Conservation (phyloP, 257 asterid genomes). For the Capsicum pubescens region DNA sequence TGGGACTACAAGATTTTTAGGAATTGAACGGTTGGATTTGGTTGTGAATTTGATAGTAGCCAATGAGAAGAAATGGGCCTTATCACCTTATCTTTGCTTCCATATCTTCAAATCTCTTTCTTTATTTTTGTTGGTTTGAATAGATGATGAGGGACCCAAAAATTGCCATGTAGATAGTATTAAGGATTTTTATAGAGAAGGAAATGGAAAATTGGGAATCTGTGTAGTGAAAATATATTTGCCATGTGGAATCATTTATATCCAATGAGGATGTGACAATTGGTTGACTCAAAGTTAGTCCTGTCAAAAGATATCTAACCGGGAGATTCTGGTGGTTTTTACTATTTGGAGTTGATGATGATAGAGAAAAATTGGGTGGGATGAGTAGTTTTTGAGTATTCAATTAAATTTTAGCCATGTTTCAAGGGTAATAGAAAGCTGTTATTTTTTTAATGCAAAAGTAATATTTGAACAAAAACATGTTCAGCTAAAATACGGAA, state of each 20-base stretch:
- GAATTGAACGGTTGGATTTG: constrained; percentile 54
- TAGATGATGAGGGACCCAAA: constrained; percentile 46
- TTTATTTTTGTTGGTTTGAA: constrained; percentile 53
- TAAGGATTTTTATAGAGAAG: background rate
- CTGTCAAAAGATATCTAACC: constrained; percentile 5
- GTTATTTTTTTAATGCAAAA: too few relatives aligned
- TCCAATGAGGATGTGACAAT: constrained; percentile 43
- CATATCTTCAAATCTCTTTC: constrained; percentile 67
- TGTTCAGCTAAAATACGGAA: too few relatives aligned
- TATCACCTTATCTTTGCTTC: constrained; percentile 75
- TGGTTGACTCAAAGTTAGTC: constrained; percentile 15
- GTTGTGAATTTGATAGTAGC: constrained; percentile 49
- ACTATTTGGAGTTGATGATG: background rate
- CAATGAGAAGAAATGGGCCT: constrained; percentile 56
- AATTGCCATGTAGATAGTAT: constrained; percentile 32
- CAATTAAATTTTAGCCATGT: too few relatives aligned
- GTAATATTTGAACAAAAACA: too few relatives aligned
- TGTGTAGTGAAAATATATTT: constrained; percentile 20
- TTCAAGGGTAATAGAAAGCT: too few relatives aligned
- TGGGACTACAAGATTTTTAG: constrained; percentile 52
- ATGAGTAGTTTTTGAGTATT: background rate
- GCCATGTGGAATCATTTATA: constrained; percentile 36
- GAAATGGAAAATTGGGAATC: constrained; percentile 27
- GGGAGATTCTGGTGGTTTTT: background rate
- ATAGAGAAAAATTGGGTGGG: background rate